Conservation (phyloP, 1,284 basidiomycete genomes). For the Cryptococcus maquisensis region DNA sequence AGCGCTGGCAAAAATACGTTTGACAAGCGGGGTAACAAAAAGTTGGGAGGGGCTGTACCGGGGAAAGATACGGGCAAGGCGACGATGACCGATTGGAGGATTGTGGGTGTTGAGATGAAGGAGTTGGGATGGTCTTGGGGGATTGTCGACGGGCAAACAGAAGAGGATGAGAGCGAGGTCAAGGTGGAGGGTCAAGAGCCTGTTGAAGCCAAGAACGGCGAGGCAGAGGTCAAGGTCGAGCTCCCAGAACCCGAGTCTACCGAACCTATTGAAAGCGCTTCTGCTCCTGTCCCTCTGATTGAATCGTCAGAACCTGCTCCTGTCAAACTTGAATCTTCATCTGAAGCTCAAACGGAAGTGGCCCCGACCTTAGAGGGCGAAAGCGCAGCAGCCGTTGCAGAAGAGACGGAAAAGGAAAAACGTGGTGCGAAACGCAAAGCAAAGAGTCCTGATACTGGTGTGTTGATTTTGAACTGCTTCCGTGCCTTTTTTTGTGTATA, state of each 20-base stretch:
- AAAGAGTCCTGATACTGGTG: constrained; percentile 43
- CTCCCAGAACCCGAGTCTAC: not conserved
- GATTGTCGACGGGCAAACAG: constrained; percentile 25
- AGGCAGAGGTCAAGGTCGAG: constrained; percentile 9
- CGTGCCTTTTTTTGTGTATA: not conserved
- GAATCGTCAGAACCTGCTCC: not conserved
- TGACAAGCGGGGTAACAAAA: constrained; percentile 15
- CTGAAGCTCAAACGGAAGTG: not conserved
- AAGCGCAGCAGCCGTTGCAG: not conserved
- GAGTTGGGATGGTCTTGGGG: constrained; percentile 51
- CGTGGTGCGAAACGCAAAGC: constrained; percentile 47
- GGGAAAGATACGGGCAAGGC: constrained; percentile 59
- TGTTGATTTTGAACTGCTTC: constrained; percentile 13
- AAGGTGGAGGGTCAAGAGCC: constrained; percentile 2
- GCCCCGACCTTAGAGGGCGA: not conserved
- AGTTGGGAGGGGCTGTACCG: constrained; percentile 22
- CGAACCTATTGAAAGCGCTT: not conserved
- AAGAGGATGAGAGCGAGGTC: constrained; percentile 8
- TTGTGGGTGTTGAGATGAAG: constrained; percentile 75
- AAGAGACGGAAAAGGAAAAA: constrained; percentile 26
- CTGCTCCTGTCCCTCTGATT: not conserved
- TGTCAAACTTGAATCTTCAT: not conserved
- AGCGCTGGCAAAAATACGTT: not conserved
- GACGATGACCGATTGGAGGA: constrained; percentile 93
- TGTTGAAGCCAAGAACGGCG: not conserved